A percentile compares a stretch with the other conserved stretches of the same genome.
Conservation (phyloP, 768 basidiomycete genomes). For the Collybiopsis luxurians region DNA sequence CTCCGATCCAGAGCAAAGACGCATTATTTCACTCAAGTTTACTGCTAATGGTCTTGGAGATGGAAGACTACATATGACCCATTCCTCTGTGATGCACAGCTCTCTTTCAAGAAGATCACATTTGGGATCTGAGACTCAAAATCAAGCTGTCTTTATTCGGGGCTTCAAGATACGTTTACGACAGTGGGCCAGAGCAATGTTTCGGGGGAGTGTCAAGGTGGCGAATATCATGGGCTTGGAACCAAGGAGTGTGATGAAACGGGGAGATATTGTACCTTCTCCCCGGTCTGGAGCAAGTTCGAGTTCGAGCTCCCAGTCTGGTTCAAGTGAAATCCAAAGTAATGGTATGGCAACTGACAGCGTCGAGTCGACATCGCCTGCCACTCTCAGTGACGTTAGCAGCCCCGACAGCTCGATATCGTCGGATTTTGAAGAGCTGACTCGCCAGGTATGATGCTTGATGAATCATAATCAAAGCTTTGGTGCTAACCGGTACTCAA, state of each 20-base stretch:
- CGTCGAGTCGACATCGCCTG: neutral
- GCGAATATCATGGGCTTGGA: no score
- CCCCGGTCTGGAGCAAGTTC: neutral
- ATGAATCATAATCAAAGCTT: neutral
- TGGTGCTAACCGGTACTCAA: neutral
- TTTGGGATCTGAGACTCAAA: neutral
- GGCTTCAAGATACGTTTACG: neutral
- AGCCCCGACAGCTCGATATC: no score
- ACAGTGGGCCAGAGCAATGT: neutral
- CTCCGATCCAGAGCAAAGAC: neutral
- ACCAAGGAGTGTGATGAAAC: no score
- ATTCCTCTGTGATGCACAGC: neutral
- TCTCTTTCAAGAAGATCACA: neutral
- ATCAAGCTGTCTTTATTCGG: neutral
- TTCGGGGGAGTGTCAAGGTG: neutral
- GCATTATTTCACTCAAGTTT: neutral
- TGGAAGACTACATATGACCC: neutral
- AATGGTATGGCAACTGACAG: neutral
- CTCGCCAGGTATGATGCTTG: no score
- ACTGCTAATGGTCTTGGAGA: neutral
- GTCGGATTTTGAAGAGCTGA: no score
- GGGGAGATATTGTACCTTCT: neutral
- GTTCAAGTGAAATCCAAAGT: neutral
- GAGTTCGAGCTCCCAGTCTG: neutral
- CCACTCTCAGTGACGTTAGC: neutral